These are phyloP conservation scores for Neurospora sp. DNA, from an alignment of 495 filamentous ascomycete genomes.

Conservation along the genomic window DNA sequence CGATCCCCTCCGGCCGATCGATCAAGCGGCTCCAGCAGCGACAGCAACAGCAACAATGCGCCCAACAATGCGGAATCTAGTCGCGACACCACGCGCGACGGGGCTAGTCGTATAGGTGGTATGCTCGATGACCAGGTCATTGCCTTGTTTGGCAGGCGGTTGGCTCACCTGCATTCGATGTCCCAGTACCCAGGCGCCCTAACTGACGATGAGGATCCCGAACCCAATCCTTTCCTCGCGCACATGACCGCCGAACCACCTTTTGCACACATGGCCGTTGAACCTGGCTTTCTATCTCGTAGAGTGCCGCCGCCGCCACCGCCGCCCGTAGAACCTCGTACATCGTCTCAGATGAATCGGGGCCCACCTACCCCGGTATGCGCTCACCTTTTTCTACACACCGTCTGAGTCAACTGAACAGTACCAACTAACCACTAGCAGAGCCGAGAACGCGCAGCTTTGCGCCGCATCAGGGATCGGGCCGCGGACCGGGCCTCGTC, in stretches of 20 bases:
- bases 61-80: neutral
- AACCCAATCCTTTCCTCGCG: neutral
- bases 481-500: neutral
- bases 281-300: slow-evolving; percentile 8
- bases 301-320: neutral
- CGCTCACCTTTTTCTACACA: neutral
- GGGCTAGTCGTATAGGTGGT: slow-evolving; percentile 8
- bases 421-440: neutral
- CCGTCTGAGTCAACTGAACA: neutral
- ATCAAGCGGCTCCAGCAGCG: neutral
- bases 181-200: slow-evolving; percentile 8
- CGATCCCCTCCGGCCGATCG: slow-evolving; percentile 1
- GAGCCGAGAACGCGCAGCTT: neutral
- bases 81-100: slow-evolving; percentile 10
- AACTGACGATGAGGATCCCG: slow-evolving; percentile 5
- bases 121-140: slow-evolving; percentile 17
- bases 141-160: slow-evolving; percentile 21
- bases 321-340: neutral
- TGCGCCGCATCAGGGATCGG: neutral
- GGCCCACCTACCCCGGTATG: slow-evolving; percentile 9
- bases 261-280: slow-evolving; percentile 9
- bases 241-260: neutral
- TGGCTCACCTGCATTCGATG: slow-evolving; percentile 18
- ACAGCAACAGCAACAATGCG: slow-evolving; percentile 5
- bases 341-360: neutral